phyloP scores from a whole-genome alignment of 306 rosid species.

The Vigna nakashimae region DNA sequence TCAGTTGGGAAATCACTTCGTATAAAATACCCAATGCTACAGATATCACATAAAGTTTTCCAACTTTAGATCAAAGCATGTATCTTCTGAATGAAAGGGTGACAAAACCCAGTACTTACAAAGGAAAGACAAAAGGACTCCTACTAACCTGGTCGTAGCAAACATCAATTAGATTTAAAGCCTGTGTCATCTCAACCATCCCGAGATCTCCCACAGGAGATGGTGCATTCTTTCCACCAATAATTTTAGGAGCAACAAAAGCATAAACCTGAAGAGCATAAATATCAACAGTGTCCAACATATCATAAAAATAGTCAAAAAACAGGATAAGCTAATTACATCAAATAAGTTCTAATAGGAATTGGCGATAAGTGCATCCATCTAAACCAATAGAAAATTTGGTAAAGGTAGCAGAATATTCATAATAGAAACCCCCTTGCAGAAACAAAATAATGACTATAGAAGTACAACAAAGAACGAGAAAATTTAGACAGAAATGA shows the following conservation, averaged over 20 bases:
- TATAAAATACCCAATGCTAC: slow-evolving; percentile 28
- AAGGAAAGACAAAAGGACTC: slow-evolving; percentile 4
- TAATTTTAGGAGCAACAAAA: slow-evolving; percentile 95
- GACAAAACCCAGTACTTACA: slow-evolving; percentile 7
- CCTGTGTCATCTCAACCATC: slow-evolving; percentile 99
- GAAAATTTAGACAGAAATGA: background rate
- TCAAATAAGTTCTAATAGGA: slow-evolving; percentile 15
- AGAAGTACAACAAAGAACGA: background rate
- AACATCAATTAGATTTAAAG: slow-evolving; percentile 82
- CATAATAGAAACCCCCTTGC: background rate
- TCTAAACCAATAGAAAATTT: slow-evolving; percentile 27
- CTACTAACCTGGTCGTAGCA: slow-evolving; percentile 78
- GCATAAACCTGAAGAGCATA: slow-evolving; percentile 74
- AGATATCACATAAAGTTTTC: background rate
- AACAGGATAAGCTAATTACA: slow-evolving; percentile 32
- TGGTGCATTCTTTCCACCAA: slow-evolving; percentile 90
- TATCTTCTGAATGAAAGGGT: background rate
- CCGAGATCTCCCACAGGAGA: slow-evolving; percentile 98
- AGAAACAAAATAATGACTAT: background rate
- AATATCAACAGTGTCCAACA: slow-evolving; percentile 1
- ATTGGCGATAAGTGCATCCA: background rate
- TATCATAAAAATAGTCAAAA: slow-evolving; percentile 29
- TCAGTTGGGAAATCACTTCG: slow-evolving; percentile 20
- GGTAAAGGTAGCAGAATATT: slow-evolving; percentile 7
- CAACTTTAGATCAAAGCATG: slow-evolving; percentile 12